phyloP scores from a whole-genome alignment of 176 grass and related monocot genomes.

The Zea mays region Zm-B73-REFERENCE-NAM-5.0 NC_050098.1:158941501-158942000 shows the following conservation, averaged over 20 bases:
- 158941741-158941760: background rate
- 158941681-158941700: conserved; percentile 22
- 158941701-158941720: conserved; percentile 45
- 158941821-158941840: conserved; percentile 38
- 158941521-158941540: background rate
- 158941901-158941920: conserved; percentile 29
- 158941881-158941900: conserved; percentile 34
- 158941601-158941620: conserved; percentile 37
- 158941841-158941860: background rate
- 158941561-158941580: conserved; percentile 35
- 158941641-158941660: background rate
- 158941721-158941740: background rate
- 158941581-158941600: conserved; percentile 40
- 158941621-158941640: conserved; percentile 33
- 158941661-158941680: conserved; percentile 4
- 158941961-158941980: conserved; percentile 43
- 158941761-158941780: background rate
- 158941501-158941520: conserved; percentile 11
- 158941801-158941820: background rate
- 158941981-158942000: conserved; percentile 19
- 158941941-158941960: conserved; percentile 34
- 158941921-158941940: conserved; percentile 45
- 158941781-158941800: background rate
- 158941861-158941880: conserved; percentile 29
- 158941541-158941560: conserved; percentile 1